These are phyloP conservation scores for Phialemonium atrogriseum DNA, from an alignment of 2,329 filamentous ascomycete genomes.

Conservation along the genomic window DNA sequence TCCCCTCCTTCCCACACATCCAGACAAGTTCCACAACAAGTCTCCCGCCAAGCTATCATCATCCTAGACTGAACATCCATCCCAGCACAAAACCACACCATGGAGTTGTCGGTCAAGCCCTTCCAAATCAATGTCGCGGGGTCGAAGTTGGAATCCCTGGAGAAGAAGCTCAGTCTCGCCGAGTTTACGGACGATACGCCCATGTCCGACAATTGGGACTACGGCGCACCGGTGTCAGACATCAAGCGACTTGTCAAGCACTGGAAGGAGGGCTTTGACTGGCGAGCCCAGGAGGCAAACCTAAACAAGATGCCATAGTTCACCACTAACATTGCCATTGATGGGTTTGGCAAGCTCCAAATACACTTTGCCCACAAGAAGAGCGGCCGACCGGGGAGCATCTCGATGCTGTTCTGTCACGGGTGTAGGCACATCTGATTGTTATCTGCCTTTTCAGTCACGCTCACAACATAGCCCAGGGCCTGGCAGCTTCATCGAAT, in stretches of 20 bases:
- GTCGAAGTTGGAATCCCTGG: constrained; percentile 40
- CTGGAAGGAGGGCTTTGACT: constrained; percentile 53
- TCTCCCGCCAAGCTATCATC: no score
- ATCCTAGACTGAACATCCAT: no score
- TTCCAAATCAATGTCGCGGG: constrained; percentile 46
- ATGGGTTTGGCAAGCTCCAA: constrained; percentile 50
- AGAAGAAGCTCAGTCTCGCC: constrained; percentile 43
- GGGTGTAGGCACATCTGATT: constrained; percentile 36
- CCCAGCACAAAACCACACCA: no score
- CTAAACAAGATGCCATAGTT: constrained; percentile 56
- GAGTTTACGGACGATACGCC: constrained; percentile 8
- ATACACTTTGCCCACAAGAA: constrained; percentile 57
- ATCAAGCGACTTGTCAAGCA: constrained; percentile 48
- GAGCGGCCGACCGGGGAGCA: constrained; percentile 39
- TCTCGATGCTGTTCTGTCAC: constrained; percentile 61
- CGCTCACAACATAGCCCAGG: constrained; percentile 1
- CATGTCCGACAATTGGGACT: constrained; percentile 31
- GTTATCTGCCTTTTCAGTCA: no score
- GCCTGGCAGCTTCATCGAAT: constrained; percentile 64
- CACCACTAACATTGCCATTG: constrained; percentile 40
- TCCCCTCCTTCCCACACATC: no score
- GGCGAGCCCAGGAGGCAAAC: constrained; percentile 45
- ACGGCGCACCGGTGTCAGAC: constrained; percentile 52
- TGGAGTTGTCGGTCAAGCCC: constrained; percentile 15
- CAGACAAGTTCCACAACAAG: no score